Conservation (phyloP, 176 grass and related monocot genomes). For the Avena eriantha region DNA sequence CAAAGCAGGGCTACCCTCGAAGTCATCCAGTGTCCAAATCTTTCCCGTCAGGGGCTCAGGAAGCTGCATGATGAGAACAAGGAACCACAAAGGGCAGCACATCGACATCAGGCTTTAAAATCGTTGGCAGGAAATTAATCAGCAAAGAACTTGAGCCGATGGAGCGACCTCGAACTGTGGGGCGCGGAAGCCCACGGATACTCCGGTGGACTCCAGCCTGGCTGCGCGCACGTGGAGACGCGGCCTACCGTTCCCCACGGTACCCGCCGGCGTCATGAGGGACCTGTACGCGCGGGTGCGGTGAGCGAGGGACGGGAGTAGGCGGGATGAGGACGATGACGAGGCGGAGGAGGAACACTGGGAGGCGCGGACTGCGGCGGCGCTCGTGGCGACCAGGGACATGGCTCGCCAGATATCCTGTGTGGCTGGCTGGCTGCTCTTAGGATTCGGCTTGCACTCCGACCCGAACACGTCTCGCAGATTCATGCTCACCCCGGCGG, state of each 20-base stretch:
- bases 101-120: neutral
- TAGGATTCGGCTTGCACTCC: neutral
- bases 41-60: conserved; percentile 79
- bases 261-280: neutral
- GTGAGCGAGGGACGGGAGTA: neutral
- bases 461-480: neutral
- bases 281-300: neutral
- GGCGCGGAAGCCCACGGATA: conserved; percentile 55
- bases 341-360: neutral
- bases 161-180: conserved; percentile 64
- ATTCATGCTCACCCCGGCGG: neutral
- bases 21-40: conserved; percentile 83
- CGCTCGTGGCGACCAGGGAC: neutral
- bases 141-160: neutral
- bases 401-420: neutral
- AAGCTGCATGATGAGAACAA: conserved; percentile 51
- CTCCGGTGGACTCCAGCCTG: conserved; percentile 55
- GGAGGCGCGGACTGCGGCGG: neutral
- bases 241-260: neutral
- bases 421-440: neutral
- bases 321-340: neutral
- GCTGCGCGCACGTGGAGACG: conserved; percentile 57
- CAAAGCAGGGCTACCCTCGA: conserved; percentile 69
- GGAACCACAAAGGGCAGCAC: conserved; percentile 6
- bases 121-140: neutral